Percentiles rank a stretch among this genome's conserved stretches.
Conservation (phyloP, 305 asterid species). For the Fraxinus latifolia region DNA sequence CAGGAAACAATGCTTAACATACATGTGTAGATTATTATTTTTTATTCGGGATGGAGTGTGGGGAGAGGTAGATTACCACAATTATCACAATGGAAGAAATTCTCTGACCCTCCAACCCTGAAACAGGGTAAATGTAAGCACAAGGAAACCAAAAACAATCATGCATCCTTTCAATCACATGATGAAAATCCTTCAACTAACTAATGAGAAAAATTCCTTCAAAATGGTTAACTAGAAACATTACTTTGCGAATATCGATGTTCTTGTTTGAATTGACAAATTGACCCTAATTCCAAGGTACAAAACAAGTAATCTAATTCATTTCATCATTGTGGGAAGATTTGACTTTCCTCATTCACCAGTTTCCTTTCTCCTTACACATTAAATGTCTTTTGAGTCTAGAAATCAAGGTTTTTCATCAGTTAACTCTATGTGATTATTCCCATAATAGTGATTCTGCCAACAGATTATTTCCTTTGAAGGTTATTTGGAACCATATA, state of each 20-base stretch:
- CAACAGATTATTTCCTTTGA: not conserved
- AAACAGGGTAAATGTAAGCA: constrained; percentile 14
- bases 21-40: not conserved
- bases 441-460: not conserved
- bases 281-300: not conserved
- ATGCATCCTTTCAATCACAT: not conserved
- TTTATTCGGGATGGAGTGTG: not conserved
- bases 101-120: constrained; percentile 72
- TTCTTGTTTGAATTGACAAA: not conserved
- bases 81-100: constrained; percentile 40
- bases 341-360: not conserved
- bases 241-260: not conserved
- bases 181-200: not conserved
- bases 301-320: not conserved
- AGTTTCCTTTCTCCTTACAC: not conserved
- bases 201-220: not conserved
- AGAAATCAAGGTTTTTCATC: not conserved
- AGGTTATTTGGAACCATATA: not conserved
- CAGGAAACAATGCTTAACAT: not conserved
- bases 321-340: not conserved
- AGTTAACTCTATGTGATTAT: not conserved
- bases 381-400: not conserved
- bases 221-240: not conserved
- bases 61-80: constrained; percentile 28
- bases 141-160: not conserved